Base-by-base conservation (phyloP, 2,329 filamentous ascomycete species). In the Drechslerella stenobrocha region DNA sequence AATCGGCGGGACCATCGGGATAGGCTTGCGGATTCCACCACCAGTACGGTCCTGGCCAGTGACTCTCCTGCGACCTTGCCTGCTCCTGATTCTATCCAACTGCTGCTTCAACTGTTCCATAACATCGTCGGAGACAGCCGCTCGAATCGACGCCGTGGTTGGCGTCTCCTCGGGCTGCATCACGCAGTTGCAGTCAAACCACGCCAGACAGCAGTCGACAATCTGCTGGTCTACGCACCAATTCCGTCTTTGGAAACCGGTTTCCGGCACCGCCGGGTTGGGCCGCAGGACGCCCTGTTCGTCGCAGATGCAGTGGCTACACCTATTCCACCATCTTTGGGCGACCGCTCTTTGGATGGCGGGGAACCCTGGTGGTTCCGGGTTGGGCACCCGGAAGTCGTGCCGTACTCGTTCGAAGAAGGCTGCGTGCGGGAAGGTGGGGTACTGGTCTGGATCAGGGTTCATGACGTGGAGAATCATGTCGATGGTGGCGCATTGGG, bases 401-500 rank as follows among this genome's bases (percentile, higher is more conserved):
- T 13, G 3, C 11, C 34, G 34, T 4, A 13, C 3, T 37, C 15
- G 34, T 9, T 13, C 13, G 34, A 9, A 15, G 34, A 4, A 13
- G 6, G 6, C 30, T 32, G 30, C 11, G 34, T 37, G 34, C 11
- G 3, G 11, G 11, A 37, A 37, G 4, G 11, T 13, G 34, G 13
- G 34, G 34, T 37, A 37, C 11, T 13, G 3, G 34, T 37, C 11
- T 13, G 34, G 34, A 13, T 37, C 34, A 3, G 34, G 34, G 11
- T 37, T 15, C 34, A 37, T 37, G 3, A 37, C 34, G 34, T 37
- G 13, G 3, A 37, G 34, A 15, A 37, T 37, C 11, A 13, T 15
- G 34, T 37, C 3, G 4, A 5, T 15, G 34, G 34, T 37, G 3
- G 34, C 1, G 76, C 77, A 2, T n/a, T n/a, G n/a, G n/a, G n/a